These are phyloP conservation scores for Pueraria montana DNA, from an alignment of 306 rosid genomes.

Conservation along the genomic window DNA sequence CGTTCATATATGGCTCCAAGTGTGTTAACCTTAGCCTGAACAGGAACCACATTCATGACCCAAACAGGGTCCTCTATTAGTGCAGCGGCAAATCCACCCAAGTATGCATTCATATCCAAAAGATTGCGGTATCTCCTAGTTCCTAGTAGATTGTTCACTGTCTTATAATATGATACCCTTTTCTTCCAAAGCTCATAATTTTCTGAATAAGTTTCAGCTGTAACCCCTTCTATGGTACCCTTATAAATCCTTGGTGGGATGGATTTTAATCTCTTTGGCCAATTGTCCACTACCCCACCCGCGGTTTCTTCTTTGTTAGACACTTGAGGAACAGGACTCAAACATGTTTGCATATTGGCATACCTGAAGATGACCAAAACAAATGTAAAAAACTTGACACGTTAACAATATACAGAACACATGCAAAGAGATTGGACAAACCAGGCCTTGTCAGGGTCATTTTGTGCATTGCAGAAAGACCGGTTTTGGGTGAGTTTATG, in stretches of 20 bases:
- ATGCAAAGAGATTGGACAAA: conserved; percentile 44
- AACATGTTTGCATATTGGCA: conserved; percentile 69
- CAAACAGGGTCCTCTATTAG: conserved; percentile 75
- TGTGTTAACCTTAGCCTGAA: conserved; percentile 65
- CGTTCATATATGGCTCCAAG: conserved; percentile 86
- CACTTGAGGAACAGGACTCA: conserved; percentile 74
- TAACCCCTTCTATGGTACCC: conserved; percentile 67
- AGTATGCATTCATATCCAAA: conserved; percentile 83
- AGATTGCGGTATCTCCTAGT: conserved; percentile 78
- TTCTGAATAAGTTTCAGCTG: conserved; percentile 50
- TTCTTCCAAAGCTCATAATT: conserved; percentile 70
- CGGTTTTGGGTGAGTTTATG: conserved; percentile 44
- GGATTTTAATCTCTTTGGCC: conserved; percentile 76
- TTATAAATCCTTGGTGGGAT: conserved; percentile 70
- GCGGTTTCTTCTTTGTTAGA: conserved; percentile 61
- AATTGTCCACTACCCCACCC: conserved; percentile 63
- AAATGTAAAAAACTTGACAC: neutral
- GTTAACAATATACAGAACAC: neutral
- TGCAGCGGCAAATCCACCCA: conserved; percentile 89
- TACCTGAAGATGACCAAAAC: conserved; percentile 61
- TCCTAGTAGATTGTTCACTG: conserved; percentile 64
- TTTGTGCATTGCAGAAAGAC: conserved; percentile 61
- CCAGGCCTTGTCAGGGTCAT: conserved; percentile 76
- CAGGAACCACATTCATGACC: conserved; percentile 95
- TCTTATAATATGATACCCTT: conserved; percentile 71